These are phyloP conservation scores for Luvunga scandens DNA, from an alignment of 345 rosid species.

Conservation along the genomic window DNA sequence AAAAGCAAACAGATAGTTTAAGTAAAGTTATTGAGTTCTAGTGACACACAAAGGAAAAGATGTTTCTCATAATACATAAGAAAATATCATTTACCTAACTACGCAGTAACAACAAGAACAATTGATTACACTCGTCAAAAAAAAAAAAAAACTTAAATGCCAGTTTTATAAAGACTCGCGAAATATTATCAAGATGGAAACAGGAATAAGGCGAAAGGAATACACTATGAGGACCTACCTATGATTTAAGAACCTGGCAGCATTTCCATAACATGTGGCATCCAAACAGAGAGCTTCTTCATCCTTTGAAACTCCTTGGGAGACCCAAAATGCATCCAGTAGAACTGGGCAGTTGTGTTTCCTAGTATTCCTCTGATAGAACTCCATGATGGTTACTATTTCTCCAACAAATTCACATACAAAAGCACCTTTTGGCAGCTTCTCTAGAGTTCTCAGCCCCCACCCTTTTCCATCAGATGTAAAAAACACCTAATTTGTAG, in stretches of 20 bases:
- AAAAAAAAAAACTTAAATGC: not conserved
- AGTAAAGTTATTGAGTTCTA: not conserved
- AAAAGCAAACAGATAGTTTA: not conserved
- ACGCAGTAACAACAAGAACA: not conserved
- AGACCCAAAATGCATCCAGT: slow-evolving; percentile 87
- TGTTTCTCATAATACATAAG: not conserved
- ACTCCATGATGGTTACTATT: slow-evolving; percentile 67
- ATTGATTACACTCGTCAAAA: not conserved
- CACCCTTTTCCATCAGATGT: slow-evolving; percentile 75
- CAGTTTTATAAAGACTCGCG: not conserved
- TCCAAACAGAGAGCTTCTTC: slow-evolving; percentile 85
- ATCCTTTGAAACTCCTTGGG: slow-evolving; percentile 46
- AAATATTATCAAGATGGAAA: not conserved
- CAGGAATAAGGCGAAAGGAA: not conserved
- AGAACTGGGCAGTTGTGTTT: slow-evolving; percentile 53
- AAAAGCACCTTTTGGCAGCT: slow-evolving; percentile 75
- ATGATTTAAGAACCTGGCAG: slow-evolving; percentile 87
- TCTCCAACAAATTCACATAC: slow-evolving; percentile 89
- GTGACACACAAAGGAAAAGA: too few relatives aligned
- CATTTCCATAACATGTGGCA: slow-evolving; percentile 70
- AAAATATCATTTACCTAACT: not conserved
- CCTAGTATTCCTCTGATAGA: slow-evolving; percentile 45
- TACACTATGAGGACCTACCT: slow-evolving; percentile 38
- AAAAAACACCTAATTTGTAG: slow-evolving; percentile 53
- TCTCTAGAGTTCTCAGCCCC: slow-evolving; percentile 73